phyloP scores from a whole-genome alignment of 371 early-diverging fungal genomes.

The Mucor sp. region DNA sequence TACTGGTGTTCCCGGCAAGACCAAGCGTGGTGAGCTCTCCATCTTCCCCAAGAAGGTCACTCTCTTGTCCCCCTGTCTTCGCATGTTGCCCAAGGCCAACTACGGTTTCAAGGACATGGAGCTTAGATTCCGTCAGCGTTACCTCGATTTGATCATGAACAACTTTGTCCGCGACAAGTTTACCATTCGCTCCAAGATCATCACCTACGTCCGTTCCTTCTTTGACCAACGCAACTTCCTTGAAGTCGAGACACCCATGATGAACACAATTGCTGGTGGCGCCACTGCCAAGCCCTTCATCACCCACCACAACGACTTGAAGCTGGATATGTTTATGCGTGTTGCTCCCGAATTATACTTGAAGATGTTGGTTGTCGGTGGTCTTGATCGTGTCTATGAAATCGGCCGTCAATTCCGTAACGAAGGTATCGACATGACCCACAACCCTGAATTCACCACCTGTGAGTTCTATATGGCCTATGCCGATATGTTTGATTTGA shows the following conservation, averaged over 20 bases:
- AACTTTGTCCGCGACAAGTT: slow-evolving; percentile 94
- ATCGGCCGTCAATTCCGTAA: slow-evolving; percentile 99
- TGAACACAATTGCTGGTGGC: slow-evolving; percentile 99
- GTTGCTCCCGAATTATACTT: slow-evolving; percentile 99
- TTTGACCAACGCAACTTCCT: slow-evolving; percentile 95
- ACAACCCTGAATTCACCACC: slow-evolving; percentile 99
- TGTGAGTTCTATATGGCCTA: slow-evolving; percentile 99
- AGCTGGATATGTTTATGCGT: slow-evolving; percentile 98
- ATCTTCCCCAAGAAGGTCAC: slow-evolving; percentile 90
- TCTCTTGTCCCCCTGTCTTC: slow-evolving; percentile 95
- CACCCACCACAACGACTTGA: slow-evolving; percentile 99
- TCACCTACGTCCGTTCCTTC: slow-evolving; percentile 95
- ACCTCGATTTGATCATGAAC: slow-evolving; percentile 99
- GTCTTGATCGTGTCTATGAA: slow-evolving; percentile 99
- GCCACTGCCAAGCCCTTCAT: slow-evolving; percentile 99
- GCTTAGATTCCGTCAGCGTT: slow-evolving; percentile 97
- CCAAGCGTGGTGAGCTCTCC: slow-evolving; percentile 97
- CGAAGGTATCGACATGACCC: slow-evolving; percentile 99
- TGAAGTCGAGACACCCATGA: slow-evolving; percentile 99
- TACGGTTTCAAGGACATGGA: slow-evolving; percentile 98
- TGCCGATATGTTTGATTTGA: slow-evolving; percentile 97
- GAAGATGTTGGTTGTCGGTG: slow-evolving; percentile 98
- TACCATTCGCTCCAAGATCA: slow-evolving; percentile 88
- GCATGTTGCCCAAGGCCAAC: slow-evolving; percentile 96
- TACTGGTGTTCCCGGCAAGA: slow-evolving; percentile 89